These are phyloP conservation scores for Corchorus capsularis DNA, from an alignment of 345 rosid genomes.

Conservation along the genomic window DNA sequence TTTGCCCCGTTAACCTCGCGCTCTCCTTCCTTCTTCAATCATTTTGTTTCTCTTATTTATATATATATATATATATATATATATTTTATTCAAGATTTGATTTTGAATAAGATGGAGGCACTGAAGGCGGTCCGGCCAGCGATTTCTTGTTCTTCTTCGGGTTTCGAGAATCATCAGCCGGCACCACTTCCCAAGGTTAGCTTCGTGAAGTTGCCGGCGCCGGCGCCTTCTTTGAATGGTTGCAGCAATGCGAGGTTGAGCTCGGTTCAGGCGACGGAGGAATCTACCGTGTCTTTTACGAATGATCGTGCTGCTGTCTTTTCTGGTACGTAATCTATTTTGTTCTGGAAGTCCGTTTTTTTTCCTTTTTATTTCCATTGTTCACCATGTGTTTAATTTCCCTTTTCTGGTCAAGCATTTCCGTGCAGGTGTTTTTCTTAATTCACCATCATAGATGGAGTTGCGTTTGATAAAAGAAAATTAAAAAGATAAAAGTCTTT, in stretches of 20 bases:
- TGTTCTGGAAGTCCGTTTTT: neutral
- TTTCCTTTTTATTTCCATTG: neutral
- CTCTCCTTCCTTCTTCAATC: neutral
- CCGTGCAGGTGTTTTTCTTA: neutral
- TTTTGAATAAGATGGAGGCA: slow-evolving; percentile 18
- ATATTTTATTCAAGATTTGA: too few relatives aligned
- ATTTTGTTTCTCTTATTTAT: neutral
- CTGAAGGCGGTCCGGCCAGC: slow-evolving; percentile 28
- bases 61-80: too few relatives aligned
- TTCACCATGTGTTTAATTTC: slow-evolving; percentile 2
- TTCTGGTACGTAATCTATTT: slow-evolving; percentile 35
- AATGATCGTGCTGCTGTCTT: slow-evolving; percentile 28
- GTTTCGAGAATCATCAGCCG: slow-evolving; percentile 15
- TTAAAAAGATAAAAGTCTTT: neutral
- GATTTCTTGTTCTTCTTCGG: slow-evolving; percentile 21
- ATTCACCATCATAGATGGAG: neutral
- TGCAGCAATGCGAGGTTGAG: slow-evolving; percentile 29
- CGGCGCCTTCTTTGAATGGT: slow-evolving; percentile 1
- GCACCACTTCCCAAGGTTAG: slow-evolving; percentile 24
- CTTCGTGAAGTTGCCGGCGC: slow-evolving; percentile 20
- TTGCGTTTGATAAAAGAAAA: neutral
- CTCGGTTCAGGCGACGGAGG: slow-evolving; percentile 46
- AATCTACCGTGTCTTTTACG: slow-evolving; percentile 34
- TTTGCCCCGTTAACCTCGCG: neutral
- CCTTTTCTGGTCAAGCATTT: slow-evolving; percentile 5